Evolutionary conservation across 2,329 filamentous ascomycete species (phyloP).

Genomic region (Botryotinia globosa): DNA sequence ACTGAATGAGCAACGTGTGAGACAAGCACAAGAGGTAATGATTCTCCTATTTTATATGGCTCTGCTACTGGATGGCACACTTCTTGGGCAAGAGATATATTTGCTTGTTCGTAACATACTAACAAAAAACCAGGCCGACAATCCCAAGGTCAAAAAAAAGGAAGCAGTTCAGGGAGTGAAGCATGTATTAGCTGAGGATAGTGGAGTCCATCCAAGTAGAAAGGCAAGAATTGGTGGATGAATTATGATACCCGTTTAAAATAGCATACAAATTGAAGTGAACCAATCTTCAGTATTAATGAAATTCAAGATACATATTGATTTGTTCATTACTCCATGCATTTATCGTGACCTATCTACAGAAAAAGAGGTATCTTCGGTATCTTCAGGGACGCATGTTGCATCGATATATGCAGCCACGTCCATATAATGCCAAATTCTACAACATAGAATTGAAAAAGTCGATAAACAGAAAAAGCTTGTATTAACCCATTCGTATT

Average conservation of each 20-base stretch:
- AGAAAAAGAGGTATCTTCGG: constrained; percentile 29
- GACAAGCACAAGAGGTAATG: constrained; percentile 31
- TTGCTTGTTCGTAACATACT: background rate
- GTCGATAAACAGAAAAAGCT: constrained; percentile 17
- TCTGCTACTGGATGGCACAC: background rate
- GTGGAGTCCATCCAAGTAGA: constrained; percentile 35
- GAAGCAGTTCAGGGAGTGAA: constrained; percentile 30
- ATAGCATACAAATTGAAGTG: background rate
- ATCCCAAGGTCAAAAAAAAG: constrained; percentile 1
- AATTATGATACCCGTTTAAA: background rate
- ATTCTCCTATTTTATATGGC: background rate
- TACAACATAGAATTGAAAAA: constrained; percentile 17
- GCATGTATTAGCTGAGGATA: constrained; percentile 31
- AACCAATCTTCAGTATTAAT: constrained; percentile 6
- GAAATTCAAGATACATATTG: constrained; percentile 10
- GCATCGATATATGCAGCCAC: constrained; percentile 10
- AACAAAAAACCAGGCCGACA: constrained; percentile 6
- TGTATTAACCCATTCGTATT: constrained; percentile 17
- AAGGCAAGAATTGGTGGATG: constrained; percentile 29
- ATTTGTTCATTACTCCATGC: constrained; percentile 25
- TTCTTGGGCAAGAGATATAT: background rate
- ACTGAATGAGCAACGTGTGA: constrained; percentile 57
- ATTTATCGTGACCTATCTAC: constrained; percentile 30
- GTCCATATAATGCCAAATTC: constrained; percentile 16
- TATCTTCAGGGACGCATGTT: constrained; percentile 16